These are phyloP conservation scores for Aspergillus japonicus DNA, from an alignment of 2,329 filamentous ascomycete species.

Conservation along the genomic window DNA sequence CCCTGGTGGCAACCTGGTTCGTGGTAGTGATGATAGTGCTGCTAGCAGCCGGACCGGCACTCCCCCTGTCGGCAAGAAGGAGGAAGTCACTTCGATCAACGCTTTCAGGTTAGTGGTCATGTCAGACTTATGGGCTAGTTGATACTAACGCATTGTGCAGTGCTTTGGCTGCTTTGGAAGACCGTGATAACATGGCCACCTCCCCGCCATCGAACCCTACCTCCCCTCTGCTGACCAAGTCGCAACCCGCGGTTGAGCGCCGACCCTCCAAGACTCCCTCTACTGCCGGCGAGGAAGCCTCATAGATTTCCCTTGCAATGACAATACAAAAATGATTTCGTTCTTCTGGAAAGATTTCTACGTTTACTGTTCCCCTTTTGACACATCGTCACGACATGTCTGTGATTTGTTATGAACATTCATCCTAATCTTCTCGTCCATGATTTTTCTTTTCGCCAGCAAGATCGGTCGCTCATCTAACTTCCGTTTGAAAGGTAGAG, in stretches of 20 bases:
- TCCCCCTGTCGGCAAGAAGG: conserved; percentile 68
- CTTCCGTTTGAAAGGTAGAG: conserved; percentile 14
- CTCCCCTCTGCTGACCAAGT: conserved; percentile 48
- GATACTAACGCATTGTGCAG: conserved; percentile 29
- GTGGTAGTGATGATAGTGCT: conserved; percentile 79
- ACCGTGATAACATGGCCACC: conserved; percentile 46
- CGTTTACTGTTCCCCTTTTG: conserved; percentile 15
- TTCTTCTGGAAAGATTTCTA: conserved; percentile 37
- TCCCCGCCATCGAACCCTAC: conserved; percentile 51
- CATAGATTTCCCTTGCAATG: conserved; percentile 41
- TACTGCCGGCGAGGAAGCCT: conserved; percentile 41
- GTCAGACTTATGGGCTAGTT: neutral
- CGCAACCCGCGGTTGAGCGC: conserved; percentile 46
- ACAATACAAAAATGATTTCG: conserved; percentile 38
- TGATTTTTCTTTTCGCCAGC: conserved; percentile 16
- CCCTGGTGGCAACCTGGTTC: conserved; percentile 69
- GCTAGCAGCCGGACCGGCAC: conserved; percentile 87
- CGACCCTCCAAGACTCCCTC: conserved; percentile 45
- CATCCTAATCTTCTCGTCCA: conserved; percentile 25
- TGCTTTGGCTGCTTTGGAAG: conserved; percentile 49
- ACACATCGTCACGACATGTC: conserved; percentile 17
- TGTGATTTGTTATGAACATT: conserved; percentile 22
- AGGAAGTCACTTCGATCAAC: conserved; percentile 72
- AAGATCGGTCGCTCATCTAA: conserved; percentile 17
- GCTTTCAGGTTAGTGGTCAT: conserved; percentile 76